These are phyloP conservation scores for Cichorium intybus DNA, from an alignment of 140 eudicot genomes.

Conservation along the genomic window DNA sequence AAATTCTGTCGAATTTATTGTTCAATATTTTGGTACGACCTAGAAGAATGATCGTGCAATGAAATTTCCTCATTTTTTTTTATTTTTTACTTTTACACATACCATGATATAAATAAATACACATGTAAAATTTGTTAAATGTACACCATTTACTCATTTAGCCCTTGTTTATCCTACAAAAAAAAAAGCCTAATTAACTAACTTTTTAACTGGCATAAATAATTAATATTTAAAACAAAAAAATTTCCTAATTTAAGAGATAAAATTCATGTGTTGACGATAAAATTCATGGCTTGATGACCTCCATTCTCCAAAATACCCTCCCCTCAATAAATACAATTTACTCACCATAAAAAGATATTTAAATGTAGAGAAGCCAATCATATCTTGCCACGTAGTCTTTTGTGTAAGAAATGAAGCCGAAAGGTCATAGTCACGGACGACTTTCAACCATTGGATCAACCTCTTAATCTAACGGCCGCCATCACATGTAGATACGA, in stretches of 20 bases:
- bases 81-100: too few relatives aligned
- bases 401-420: slow-evolving; percentile 17
- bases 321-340: slow-evolving; percentile 26
- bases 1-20: too few relatives aligned
- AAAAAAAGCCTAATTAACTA: not conserved
- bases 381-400: slow-evolving; percentile 20
- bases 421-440: slow-evolving; percentile 35
- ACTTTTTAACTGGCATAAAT: not conserved
- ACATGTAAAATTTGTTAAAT: not conserved
- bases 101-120: too few relatives aligned
- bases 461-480: slow-evolving; percentile 30
- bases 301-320: slow-evolving; percentile 32
- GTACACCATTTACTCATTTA: not conserved
- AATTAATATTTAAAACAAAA: not conserved
- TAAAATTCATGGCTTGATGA: slow-evolving; percentile 35
- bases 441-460: slow-evolving; percentile 35
- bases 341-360: not conserved
- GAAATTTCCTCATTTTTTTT: too few relatives aligned
- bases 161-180: not conserved
- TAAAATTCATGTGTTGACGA: slow-evolving; percentile 33
- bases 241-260: slow-evolving; percentile 6
- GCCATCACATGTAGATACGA: not conserved
- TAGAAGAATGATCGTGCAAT: too few relatives aligned
- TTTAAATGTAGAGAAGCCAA: slow-evolving; percentile 6
- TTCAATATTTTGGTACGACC: too few relatives aligned